These are phyloP conservation scores for Hericium alpestre DNA, from an alignment of 768 basidiomycete genomes.

Conservation along the genomic window DNA sequence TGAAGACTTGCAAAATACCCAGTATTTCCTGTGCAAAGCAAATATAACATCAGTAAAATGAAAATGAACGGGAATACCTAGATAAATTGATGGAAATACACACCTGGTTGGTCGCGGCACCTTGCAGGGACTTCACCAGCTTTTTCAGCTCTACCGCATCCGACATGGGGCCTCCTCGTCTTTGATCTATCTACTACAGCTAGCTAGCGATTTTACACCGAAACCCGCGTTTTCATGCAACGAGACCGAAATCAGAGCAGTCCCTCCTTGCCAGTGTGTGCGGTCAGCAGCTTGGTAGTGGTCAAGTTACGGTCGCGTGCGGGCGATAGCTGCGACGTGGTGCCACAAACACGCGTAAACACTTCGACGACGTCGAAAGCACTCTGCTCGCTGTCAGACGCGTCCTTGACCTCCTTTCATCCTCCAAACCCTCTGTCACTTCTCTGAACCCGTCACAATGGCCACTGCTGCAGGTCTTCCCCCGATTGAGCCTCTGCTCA, in stretches of 20 bases:
- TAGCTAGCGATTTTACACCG: background rate
- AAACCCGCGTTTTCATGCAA: background rate
- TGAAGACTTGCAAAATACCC: constrained; percentile 49
- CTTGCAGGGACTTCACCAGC: constrained; percentile 13
- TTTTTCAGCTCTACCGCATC: constrained; percentile 12
- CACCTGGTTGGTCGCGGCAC: constrained; percentile 9
- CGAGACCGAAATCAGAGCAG: background rate
- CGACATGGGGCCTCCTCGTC: constrained; percentile 7
- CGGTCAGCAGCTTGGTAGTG: background rate
- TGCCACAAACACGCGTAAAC: background rate
- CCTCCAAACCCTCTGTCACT: background rate
- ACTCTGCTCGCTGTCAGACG: background rate
- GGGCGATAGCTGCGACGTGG: too few relatives aligned
- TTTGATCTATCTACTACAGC: background rate
- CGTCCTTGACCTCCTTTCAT: background rate
- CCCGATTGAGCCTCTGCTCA: constrained; percentile 55
- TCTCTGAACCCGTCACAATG: background rate
- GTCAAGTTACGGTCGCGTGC: background rate
- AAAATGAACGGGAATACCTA: constrained; percentile 12
- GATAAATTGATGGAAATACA: background rate
- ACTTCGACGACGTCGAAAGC: background rate
- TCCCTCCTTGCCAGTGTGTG: background rate
- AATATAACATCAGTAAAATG: constrained; percentile 21
- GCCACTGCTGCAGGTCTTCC: constrained; percentile 39
- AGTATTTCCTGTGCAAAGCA: constrained; percentile 42